A percentile compares a stretch with the other conserved stretches of the same genome.
Conservation (phyloP, 306 rosid species). For the Sphenostylis stenocarpa region DNA sequence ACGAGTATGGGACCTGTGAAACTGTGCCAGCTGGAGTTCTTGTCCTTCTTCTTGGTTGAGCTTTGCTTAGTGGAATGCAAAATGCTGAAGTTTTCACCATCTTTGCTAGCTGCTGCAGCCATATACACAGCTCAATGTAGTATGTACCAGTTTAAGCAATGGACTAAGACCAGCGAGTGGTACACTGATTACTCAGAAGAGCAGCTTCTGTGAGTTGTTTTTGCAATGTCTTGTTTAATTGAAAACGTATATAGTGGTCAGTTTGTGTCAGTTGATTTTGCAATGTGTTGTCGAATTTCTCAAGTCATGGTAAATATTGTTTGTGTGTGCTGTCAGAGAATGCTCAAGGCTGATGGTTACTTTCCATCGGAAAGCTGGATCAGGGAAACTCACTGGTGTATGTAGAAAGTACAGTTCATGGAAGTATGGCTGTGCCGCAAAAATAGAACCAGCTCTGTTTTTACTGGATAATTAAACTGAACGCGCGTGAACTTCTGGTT, state of each 20-base stretch:
- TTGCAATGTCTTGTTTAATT: background rate
- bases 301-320: background rate
- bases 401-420: slow-evolving; percentile 59
- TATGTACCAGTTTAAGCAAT: slow-evolving; percentile 54
- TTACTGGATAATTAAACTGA: slow-evolving; percentile 30
- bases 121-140: slow-evolving; percentile 73
- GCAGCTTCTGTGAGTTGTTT: slow-evolving; percentile 62
- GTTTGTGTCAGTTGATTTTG: slow-evolving; percentile 51
- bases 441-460: slow-evolving; percentile 55
- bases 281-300: background rate
- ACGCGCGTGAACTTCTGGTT: background rate
- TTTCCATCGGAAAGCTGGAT: slow-evolving; percentile 72
- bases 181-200: slow-evolving; percentile 64
- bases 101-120: slow-evolving; percentile 84
- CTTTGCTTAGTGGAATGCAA: slow-evolving; percentile 77
- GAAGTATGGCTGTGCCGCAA: slow-evolving; percentile 71
- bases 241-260: background rate
- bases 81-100: slow-evolving; percentile 74
- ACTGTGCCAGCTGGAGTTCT: slow-evolving; percentile 63
- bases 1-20: slow-evolving; percentile 3
- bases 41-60: slow-evolving; percentile 79
- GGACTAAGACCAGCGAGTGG: slow-evolving; percentile 83
- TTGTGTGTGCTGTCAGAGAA: slow-evolving; percentile 46
- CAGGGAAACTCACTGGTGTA: slow-evolving; percentile 50
- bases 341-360: slow-evolving; percentile 78